These are phyloP conservation scores for Neurospora sp. DNA, from an alignment of 2,329 filamentous ascomycete genomes.

Conservation along the genomic window DNA sequence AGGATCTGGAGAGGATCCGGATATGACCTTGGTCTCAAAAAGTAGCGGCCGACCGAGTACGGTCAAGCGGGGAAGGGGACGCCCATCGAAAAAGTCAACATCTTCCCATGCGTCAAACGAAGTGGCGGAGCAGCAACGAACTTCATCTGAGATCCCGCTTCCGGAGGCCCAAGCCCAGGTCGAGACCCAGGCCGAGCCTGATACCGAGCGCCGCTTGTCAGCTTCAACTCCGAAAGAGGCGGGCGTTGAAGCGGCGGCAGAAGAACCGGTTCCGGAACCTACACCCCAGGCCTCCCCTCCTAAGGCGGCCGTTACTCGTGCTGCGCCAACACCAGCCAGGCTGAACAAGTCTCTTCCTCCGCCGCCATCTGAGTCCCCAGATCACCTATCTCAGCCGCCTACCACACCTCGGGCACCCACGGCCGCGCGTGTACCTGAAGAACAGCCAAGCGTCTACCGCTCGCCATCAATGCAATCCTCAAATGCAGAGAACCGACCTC, in stretches of 20 bases:
- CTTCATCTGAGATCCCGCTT: not conserved
- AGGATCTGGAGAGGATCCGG: conserved; percentile 13
- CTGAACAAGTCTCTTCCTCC: conserved; percentile 22
- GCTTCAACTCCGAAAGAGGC: not conserved
- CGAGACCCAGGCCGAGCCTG: not conserved
- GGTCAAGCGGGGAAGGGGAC: conserved; percentile 23
- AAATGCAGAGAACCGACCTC: conserved; percentile 71
- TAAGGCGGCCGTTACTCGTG: conserved; percentile 4
- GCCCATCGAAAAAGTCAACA: conserved; percentile 24
- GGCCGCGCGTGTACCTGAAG: conserved; percentile 38
- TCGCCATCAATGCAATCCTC: conserved; percentile 67
- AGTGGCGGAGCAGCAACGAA: conserved; percentile 4
- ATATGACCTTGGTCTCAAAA: conserved; percentile 16
- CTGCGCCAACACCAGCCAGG: conserved; percentile 11
- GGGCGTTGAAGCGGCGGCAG: not conserved
- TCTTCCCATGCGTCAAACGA: conserved; percentile 8
- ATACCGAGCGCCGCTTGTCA: not conserved
- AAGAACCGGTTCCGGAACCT: not conserved
- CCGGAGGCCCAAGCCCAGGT: not conserved
- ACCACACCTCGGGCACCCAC: conserved; percentile 32
- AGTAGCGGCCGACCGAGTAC: conserved; percentile 6
- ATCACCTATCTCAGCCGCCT: conserved; percentile 20
- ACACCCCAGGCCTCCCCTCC: not conserved
- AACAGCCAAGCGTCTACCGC: conserved; percentile 47
- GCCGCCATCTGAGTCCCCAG: conserved; percentile 16